Base-by-base conservation (phyloP, 2,329 filamentous ascomycete genomes). In the Juglanconis sp. region DNA sequence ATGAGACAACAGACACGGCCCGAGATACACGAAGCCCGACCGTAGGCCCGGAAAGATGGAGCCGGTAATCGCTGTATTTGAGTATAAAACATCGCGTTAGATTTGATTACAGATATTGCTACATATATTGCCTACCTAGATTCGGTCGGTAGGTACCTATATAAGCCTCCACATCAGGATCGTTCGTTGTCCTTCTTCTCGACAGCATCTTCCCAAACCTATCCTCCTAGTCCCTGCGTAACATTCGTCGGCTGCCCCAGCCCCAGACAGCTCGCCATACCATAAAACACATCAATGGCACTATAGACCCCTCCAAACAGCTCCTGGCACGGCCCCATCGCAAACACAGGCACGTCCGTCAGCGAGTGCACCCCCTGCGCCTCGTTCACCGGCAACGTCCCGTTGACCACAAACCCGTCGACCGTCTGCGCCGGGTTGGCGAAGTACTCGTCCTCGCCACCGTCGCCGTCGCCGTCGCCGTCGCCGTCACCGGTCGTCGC, bases 321-420 rank as follows among this genome's bases (percentile, higher is more conserved):
- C 68, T 91, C 87, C 72, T 92, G 87, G 76, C 91, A 94, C 5
- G 91, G 91, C 0, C 91, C 91, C 77, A 84, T 82, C 1, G 90
- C 88, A 68, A 90, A 94, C 24, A 95, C 87, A 2, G 89, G 87
- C 36, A 92, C 89, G 67, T 92, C 89, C 1, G 89, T 92, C 64
- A 92, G 77, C 31, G 86, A 90, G 77, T 92, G 89, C 17, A 92
- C 89, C 53, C 89, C 91, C 75, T 89, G 83, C 46, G 79, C 71
- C 67, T 88, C 83, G 57, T 72, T 74, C 2, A 85, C 81, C 0
- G 87, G 83, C 17, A 95, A 74, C 0, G 89, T 93, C 53, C 91
- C 91, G 69, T 94, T 93, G 65, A 92, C 77, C 57, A 91, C 69
- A 72, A 92, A 87, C 4, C 91, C 91, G 53, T 79, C 59, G 32